Evolutionary conservation across 2,329 filamentous ascomycete species (phyloP).

Genomic region (Aspergillus uvarum): DNA sequence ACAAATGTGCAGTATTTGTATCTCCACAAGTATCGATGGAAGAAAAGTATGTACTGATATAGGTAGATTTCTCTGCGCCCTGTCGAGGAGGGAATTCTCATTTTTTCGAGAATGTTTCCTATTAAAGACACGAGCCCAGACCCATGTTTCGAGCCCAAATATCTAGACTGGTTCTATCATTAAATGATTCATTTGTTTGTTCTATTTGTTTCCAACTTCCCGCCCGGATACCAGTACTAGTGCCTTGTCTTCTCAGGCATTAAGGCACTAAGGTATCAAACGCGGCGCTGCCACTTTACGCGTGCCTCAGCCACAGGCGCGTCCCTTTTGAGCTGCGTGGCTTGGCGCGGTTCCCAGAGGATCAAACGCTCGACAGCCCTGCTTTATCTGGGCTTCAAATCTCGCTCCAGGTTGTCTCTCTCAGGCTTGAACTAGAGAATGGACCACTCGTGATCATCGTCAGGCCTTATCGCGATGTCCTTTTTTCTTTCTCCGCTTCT

Average conservation of each 20-base stretch:
- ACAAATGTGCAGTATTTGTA: slow-evolving; percentile 1
- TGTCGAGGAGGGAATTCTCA: not conserved
- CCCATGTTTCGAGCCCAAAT: not conserved
- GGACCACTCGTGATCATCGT: slow-evolving; percentile 20
- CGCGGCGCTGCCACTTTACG: slow-evolving; percentile 37
- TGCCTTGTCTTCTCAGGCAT: slow-evolving; percentile 27
- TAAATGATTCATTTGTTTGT: not conserved
- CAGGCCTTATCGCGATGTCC: slow-evolving; percentile 30
- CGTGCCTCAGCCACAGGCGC: slow-evolving; percentile 29
- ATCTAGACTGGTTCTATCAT: not conserved
- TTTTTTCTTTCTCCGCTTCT: slow-evolving; percentile 18
- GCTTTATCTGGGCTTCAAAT: slow-evolving; percentile 9
- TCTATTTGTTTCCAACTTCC: not conserved
- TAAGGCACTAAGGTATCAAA: not conserved
- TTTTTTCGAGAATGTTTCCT: not conserved
- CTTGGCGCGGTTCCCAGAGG: slow-evolving; percentile 23
- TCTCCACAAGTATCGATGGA: slow-evolving; percentile 5
- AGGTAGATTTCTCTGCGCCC: not conserved
- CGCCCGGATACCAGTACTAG: slow-evolving; percentile 1
- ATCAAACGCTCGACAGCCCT: slow-evolving; percentile 9
- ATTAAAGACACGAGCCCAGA: not conserved
- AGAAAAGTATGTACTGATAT: not conserved
- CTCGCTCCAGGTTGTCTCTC: slow-evolving; percentile 7
- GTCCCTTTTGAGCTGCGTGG: slow-evolving; percentile 18
- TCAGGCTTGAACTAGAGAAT: slow-evolving; percentile 14